Evolutionary conservation across 306 rosid species (phyloP).

Genomic region (Dicorynia guianensis): DNA sequence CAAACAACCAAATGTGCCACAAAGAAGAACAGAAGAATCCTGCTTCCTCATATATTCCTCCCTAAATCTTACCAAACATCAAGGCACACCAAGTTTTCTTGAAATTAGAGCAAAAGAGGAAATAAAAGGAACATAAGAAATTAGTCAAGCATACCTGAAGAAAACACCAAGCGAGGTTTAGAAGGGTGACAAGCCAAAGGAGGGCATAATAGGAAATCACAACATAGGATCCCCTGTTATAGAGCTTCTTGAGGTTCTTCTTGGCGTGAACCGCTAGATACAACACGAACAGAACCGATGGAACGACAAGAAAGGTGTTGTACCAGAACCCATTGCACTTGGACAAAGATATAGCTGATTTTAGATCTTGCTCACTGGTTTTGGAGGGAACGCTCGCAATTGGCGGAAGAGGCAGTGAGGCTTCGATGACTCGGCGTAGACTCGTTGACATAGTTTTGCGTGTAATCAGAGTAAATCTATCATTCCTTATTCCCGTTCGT

Average conservation of each 20-base stretch:
- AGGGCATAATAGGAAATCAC: slow-evolving; percentile 66
- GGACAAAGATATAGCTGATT: not conserved
- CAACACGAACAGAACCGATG: slow-evolving; percentile 59
- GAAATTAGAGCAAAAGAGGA: not conserved
- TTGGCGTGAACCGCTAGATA: slow-evolving; percentile 59
- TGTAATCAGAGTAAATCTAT: too few species aligned
- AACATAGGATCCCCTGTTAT: slow-evolving; percentile 53
- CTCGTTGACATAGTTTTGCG: slow-evolving; percentile 26
- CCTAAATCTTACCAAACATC: not conserved
- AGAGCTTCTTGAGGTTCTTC: slow-evolving; percentile 63
- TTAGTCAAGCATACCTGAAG: slow-evolving; percentile 57
- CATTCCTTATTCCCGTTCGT: not conserved
- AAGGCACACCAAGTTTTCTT: not conserved
- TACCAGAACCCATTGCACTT: slow-evolving; percentile 59
- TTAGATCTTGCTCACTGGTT: slow-evolving; percentile 28
- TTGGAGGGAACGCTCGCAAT: slow-evolving; percentile 19
- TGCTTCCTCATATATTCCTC: slow-evolving; percentile 10
- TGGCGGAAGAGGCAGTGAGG: slow-evolving; percentile 38
- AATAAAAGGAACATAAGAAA: slow-evolving; percentile 8
- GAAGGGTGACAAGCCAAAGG: slow-evolving; percentile 66
- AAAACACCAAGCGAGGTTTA: slow-evolving; percentile 70
- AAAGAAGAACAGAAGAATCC: not conserved
- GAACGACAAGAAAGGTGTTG: slow-evolving; percentile 54
- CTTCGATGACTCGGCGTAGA: not conserved
- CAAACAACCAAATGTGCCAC: not conserved